Evolutionary conservation across 2,329 filamentous ascomycete species (phyloP).

Genomic region (Neoarthrinium moseri): DNA sequence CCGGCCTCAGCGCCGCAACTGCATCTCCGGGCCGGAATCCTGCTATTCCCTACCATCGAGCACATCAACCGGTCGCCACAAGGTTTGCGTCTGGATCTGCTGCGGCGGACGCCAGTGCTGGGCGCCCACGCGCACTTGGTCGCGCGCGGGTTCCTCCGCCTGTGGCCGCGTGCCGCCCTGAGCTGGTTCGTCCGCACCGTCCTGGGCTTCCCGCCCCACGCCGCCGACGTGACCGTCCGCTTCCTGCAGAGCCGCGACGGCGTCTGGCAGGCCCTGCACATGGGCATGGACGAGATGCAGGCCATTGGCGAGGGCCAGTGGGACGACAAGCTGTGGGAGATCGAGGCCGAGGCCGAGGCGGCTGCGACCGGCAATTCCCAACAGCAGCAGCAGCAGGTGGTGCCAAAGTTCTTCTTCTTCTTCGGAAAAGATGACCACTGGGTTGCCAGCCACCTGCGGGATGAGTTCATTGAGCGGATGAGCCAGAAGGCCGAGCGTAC

Average conservation of each 20-base stretch:
- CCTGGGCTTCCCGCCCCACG: slow-evolving; percentile 47
- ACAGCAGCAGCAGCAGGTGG: slow-evolving; percentile 7
- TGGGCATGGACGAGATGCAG: slow-evolving; percentile 61
- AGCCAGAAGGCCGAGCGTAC: slow-evolving; percentile 36
- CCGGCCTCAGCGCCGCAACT: slow-evolving; percentile 32
- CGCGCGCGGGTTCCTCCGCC: slow-evolving; percentile 37
- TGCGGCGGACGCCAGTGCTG: slow-evolving; percentile 42
- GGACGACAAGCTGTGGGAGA: slow-evolving; percentile 59
- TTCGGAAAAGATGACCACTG: slow-evolving; percentile 62
- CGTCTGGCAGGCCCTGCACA: slow-evolving; percentile 57
- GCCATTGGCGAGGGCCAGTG: slow-evolving; percentile 58
- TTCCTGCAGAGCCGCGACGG: slow-evolving; percentile 58
- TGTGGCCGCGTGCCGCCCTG: slow-evolving; percentile 39
- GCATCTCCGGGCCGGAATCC: slow-evolving; percentile 51
- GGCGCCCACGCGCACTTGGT: slow-evolving; percentile 39
- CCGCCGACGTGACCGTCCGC: slow-evolving; percentile 47
- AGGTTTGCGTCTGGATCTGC: slow-evolving; percentile 49
- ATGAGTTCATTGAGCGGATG: slow-evolving; percentile 50
- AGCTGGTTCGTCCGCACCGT: slow-evolving; percentile 40
- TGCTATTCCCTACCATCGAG: slow-evolving; percentile 75
- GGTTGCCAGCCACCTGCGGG: slow-evolving; percentile 56
- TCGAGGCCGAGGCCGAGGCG: slow-evolving; percentile 29
- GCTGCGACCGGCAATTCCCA: no score
- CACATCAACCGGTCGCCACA: slow-evolving; percentile 64
- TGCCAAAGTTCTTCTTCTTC: slow-evolving; percentile 56